Conservation (phyloP, 139 green algal species). For the Coelastrella sp. region DNA sequence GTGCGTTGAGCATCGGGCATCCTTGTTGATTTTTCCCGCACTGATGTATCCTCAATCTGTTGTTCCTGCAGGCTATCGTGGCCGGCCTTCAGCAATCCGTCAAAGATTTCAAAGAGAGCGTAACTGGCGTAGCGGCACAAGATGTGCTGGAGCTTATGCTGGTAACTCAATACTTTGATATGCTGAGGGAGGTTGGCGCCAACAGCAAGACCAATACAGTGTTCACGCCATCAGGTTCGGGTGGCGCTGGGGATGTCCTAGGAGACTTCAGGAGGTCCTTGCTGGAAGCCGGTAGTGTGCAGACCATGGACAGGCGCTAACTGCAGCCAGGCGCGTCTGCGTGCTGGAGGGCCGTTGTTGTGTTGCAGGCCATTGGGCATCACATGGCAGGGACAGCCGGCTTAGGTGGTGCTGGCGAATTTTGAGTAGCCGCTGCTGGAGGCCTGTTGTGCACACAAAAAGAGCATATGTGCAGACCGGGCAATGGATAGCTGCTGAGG, state of each 20-base stretch:
- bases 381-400: too few relatives aligned
- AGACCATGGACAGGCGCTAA: constrained; percentile 21
- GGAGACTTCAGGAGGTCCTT: background rate
- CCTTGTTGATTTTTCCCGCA: too few relatives aligned
- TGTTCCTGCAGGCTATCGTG: constrained; percentile 85
- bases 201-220: constrained; percentile 19
- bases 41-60: too few relatives aligned
- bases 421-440: too few relatives aligned
- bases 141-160: constrained; percentile 94
- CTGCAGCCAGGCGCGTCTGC: too few relatives aligned
- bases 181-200: constrained; percentile 62
- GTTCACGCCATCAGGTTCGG: constrained; percentile 2
- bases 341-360: too few relatives aligned
- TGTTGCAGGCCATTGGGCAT: too few relatives aligned
- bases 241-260: background rate
- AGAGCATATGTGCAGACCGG: too few relatives aligned
- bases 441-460: too few relatives aligned
- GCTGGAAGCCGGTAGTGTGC: constrained; percentile 33
- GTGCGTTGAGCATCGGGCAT: too few relatives aligned
- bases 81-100: constrained; percentile 92
- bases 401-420: too few relatives aligned
- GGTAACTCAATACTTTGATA: constrained; percentile 96
- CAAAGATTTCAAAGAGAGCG: constrained; percentile 75
- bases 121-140: constrained; percentile 39
- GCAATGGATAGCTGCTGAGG: too few relatives aligned